Evolutionary conservation across 2,329 filamentous ascomycete genomes (phyloP).

Genomic region (Fusarium sp.): DNA sequence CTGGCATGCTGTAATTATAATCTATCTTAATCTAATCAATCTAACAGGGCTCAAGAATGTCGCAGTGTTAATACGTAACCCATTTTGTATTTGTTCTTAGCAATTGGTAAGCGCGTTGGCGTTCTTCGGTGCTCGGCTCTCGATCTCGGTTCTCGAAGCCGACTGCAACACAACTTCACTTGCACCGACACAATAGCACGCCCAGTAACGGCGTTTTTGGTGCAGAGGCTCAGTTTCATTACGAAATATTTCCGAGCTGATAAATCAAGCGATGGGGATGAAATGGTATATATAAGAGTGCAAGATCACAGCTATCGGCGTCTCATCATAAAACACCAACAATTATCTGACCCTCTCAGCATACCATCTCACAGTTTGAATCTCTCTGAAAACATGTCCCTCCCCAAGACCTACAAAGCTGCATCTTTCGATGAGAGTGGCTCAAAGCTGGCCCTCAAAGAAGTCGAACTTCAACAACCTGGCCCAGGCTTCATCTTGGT

Average conservation of each 20-base stretch:
- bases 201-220: accelerated
- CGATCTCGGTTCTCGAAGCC: background rate
- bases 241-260: background rate
- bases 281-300: background rate
- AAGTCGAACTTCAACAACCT: slow-evolving; percentile 67
- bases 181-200: accelerated
- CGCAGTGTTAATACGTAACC: background rate
- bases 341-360: background rate
- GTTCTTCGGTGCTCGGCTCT: background rate
- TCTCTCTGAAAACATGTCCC: slow-evolving; percentile 40
- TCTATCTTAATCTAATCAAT: accelerated
- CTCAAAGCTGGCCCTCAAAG: slow-evolving; percentile 64
- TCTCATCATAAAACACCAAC: background rate
- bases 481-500: slow-evolving; percentile 69
- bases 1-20: background rate
- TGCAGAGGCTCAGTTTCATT: accelerated
- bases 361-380: background rate
- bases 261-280: background rate
- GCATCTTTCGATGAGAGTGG: slow-evolving; percentile 65
- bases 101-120: accelerated
- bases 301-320: accelerated
- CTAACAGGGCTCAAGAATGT: background rate
- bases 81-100: background rate
- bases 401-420: slow-evolving; percentile 74
- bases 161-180: background rate